These are phyloP conservation scores for barrel medic (Medicago truncatula) DNA, from an alignment of 306 rosid species.

Conservation along the genomic window MtrunA17r5.0-ANR NC_053047.1:977501-978000, in stretches of 20 bases:
- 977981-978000: constrained; percentile 1
- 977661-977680: constrained; percentile 49
- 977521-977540: not conserved
- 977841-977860: constrained; percentile 39
- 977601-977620: not conserved
- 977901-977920: constrained; percentile 8
- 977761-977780: constrained; percentile 51
- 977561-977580: not conserved
- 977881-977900: constrained; percentile 22
- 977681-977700: constrained; percentile 42
- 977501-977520: constrained; percentile 8
- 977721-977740: constrained; percentile 31
- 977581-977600: constrained; percentile 6
- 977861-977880: constrained; percentile 40
- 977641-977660: constrained; percentile 38
- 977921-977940: constrained; percentile 30
- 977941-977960: constrained; percentile 19
- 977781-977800: constrained; percentile 33
- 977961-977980: not conserved
- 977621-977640: constrained; percentile 25
- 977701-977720: constrained; percentile 1
- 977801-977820: constrained; percentile 47
- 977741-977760: constrained; percentile 55
- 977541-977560: not conserved
- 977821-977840: constrained; percentile 42